These are phyloP conservation scores for Lachnellula suecica DNA, from an alignment of 2,329 filamentous ascomycete species.

Conservation along the genomic window DNA sequence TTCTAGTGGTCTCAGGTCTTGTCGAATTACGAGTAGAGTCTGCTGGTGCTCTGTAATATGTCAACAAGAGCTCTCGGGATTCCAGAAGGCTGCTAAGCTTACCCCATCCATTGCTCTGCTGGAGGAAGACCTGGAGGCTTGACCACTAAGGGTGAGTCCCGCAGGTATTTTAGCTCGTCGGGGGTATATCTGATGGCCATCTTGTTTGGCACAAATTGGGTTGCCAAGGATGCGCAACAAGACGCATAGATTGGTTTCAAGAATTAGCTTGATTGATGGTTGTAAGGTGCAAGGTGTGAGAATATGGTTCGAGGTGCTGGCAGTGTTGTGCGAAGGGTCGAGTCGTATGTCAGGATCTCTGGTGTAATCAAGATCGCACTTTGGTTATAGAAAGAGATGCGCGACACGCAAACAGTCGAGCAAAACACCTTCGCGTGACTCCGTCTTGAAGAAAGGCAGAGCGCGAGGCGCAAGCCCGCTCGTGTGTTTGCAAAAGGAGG, in stretches of 20 bases:
- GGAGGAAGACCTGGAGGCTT: conserved; percentile 80
- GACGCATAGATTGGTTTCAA: background rate
- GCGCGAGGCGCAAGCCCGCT: conserved; percentile 22
- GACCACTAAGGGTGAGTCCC: conserved; percentile 77
- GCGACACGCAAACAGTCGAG: background rate
- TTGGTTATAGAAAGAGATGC: background rate
- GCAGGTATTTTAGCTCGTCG: conserved; percentile 73
- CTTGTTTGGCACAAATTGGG: conserved; percentile 6
- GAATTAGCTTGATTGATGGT: background rate
- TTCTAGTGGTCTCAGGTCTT: conserved; percentile 49
- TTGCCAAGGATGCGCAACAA: background rate
- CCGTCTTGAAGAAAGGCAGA: conserved; percentile 16
- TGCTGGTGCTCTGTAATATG: conserved; percentile 25
- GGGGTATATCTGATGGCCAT: conserved; percentile 60
- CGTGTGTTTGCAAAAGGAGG: conserved; percentile 6
- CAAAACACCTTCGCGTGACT: conserved; percentile 1
- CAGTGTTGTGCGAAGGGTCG: background rate
- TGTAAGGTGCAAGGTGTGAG: background rate
- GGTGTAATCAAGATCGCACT: background rate
- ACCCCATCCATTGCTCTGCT: conserved; percentile 97
- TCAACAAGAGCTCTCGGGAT: conserved; percentile 16
- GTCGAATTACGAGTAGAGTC: conserved; percentile 31
- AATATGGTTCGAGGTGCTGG: background rate
- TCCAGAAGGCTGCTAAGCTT: conserved; percentile 24
- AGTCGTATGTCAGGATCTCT: background rate